A percentile compares a stretch with the other conserved stretches of the same genome.
These are phyloP conservation scores for Malus hybrid DNA, from an alignment of 331 rosid species.

Conservation along the genomic window DNA sequence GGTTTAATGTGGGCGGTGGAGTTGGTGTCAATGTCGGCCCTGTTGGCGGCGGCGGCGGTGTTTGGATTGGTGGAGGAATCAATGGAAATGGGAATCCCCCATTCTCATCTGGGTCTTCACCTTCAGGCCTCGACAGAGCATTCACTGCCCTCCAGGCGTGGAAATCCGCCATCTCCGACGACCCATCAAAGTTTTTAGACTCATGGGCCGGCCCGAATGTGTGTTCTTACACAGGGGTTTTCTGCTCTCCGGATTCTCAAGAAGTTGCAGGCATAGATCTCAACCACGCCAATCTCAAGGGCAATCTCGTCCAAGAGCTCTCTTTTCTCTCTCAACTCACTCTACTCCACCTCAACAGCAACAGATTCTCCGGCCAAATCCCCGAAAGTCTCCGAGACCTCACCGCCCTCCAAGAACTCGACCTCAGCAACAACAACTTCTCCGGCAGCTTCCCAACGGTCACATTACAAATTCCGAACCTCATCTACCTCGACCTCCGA, in stretches of 20 bases:
- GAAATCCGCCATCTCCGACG: slow-evolving; percentile 89
- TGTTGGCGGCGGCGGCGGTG: slow-evolving; percentile 22
- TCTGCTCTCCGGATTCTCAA: slow-evolving; percentile 50
- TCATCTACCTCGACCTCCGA: slow-evolving; percentile 77
- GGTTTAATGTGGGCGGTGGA: slow-evolving; percentile 30
- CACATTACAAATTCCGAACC: slow-evolving; percentile 58
- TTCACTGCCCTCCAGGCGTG: slow-evolving; percentile 78
- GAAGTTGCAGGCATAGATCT: slow-evolving; percentile 79
- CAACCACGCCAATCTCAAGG: slow-evolving; percentile 80
- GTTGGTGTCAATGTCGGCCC: slow-evolving; percentile 16
- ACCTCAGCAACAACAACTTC: slow-evolving; percentile 76
- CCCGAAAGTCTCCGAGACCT: slow-evolving; percentile 66
- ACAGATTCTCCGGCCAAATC: slow-evolving; percentile 58
- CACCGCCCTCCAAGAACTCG: slow-evolving; percentile 57
- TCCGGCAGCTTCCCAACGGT: slow-evolving; percentile 70
- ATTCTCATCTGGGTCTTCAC: slow-evolving; percentile 34
- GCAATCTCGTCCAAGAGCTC: slow-evolving; percentile 66
- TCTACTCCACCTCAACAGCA: slow-evolving; percentile 78
- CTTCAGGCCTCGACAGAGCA: slow-evolving; percentile 42
- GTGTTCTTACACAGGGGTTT: slow-evolving; percentile 84
- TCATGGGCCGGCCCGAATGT: slow-evolving; percentile 75
- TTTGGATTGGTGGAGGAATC: slow-evolving; percentile 66
- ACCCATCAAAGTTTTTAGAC: slow-evolving; percentile 53
- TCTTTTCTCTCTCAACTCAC: slow-evolving; percentile 61
- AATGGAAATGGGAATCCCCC: slow-evolving; percentile 22